Percentiles rank a stretch among this genome's conserved stretches.
Conservation (phyloP, 495 filamentous ascomycete species). For the Lasiosphaeria ovina region DNA sequence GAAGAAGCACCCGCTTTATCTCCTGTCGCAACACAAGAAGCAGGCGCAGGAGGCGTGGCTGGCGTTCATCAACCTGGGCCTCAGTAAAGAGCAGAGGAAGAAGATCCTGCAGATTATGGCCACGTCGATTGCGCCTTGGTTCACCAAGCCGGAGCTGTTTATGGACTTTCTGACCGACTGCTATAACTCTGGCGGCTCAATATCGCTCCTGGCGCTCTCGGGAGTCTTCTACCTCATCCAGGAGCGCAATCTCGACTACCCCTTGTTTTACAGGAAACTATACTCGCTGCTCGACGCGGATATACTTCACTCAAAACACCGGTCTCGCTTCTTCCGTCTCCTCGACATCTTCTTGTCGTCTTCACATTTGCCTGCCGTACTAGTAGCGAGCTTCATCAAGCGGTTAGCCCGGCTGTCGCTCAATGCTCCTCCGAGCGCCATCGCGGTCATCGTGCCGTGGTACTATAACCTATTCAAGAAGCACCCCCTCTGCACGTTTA, state of each 20-base stretch:
- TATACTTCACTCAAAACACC: conserved; percentile 88
- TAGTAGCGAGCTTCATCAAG: conserved; percentile 97
- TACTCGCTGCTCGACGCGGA: conserved; percentile 86
- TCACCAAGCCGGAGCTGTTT: conserved; percentile 78
- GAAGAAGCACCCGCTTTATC: conserved; percentile 51
- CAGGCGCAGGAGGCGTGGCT: conserved; percentile 84
- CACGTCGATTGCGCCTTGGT: conserved; percentile 79
- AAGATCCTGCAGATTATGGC: conserved; percentile 70
- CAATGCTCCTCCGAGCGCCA: conserved; percentile 79
- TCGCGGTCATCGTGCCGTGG: conserved; percentile 86
- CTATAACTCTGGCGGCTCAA: conserved; percentile 81
- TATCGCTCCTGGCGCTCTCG: conserved; percentile 81
- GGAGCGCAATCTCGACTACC: conserved; percentile 92
- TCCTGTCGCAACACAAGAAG: conserved; percentile 63
- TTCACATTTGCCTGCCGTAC: conserved; percentile 82
- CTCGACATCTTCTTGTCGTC: conserved; percentile 91
- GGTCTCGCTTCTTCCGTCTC: conserved; percentile 88
- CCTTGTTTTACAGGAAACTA: conserved; percentile 87
- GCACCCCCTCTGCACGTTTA: conserved; percentile 88
- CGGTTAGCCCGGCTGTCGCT: conserved; percentile 77
- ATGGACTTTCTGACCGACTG: conserved; percentile 97
- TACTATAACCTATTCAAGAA: conserved; percentile 91
- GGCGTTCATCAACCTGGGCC: conserved; percentile 63
- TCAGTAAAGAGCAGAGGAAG: conserved; percentile 75
- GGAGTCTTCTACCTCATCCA: conserved; percentile 95